Evolutionary conservation across 1,284 basidiomycete species (phyloP).

Genomic region (Moesziomyces antarcticus): DNA sequence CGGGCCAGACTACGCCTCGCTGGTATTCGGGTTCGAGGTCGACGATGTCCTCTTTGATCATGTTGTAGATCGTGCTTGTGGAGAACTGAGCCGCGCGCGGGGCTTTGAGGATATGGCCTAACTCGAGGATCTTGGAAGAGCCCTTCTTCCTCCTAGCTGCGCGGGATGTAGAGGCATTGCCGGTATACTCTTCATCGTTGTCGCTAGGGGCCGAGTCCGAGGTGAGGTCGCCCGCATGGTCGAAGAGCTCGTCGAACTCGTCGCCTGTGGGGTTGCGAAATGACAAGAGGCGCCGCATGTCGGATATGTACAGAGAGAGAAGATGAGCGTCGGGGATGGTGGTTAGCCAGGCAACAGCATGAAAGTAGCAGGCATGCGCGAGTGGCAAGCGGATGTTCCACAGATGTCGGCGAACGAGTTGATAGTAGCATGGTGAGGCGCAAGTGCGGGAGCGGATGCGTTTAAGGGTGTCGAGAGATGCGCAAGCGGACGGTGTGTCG

Average conservation of each 20-base stretch:
- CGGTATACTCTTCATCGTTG: conserved; percentile 17
- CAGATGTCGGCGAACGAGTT: neutral
- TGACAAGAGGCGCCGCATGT: too few species aligned
- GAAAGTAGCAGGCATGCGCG: neutral
- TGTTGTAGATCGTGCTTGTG: conserved; percentile 25
- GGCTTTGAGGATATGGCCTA: conserved; percentile 32
- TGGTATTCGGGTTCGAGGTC: conserved; percentile 59
- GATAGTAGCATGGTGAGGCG: neutral
- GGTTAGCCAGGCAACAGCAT: too few species aligned
- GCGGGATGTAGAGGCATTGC: conserved; percentile 1
- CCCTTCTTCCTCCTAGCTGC: conserved; percentile 12
- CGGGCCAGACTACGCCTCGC: conserved; percentile 52
- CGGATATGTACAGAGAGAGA: too few species aligned
- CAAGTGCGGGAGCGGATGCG: neutral
- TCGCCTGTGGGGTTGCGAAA: conserved; percentile 8
- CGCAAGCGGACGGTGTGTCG: neutral
- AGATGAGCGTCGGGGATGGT: too few species aligned
- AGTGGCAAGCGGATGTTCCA: neutral
- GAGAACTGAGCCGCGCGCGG: conserved; percentile 35
- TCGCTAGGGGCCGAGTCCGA: conserved; percentile 22
- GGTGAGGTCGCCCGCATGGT: conserved; percentile 8
- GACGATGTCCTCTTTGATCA: conserved; percentile 39
- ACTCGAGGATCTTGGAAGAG: conserved; percentile 52
- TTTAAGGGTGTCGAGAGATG: neutral
- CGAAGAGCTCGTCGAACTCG: conserved; percentile 45